Evolutionary conservation across 345 rosid species (phyloP).

Genomic region (Adansonia digitata): DNA sequence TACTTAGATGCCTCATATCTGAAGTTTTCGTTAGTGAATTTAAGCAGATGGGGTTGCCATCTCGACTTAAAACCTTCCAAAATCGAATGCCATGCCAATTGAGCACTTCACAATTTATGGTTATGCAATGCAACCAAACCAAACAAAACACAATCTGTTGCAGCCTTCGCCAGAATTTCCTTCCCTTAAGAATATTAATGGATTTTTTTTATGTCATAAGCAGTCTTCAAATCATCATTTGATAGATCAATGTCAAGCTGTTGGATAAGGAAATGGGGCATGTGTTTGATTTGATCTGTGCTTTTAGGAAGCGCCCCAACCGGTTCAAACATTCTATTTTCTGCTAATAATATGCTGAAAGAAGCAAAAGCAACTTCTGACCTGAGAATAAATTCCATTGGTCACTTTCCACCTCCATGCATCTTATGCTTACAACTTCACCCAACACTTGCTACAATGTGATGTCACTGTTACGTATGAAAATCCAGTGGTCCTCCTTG

Average conservation of each 20-base stretch:
- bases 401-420: conserved; percentile 8
- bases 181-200: no score
- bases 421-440: conserved; percentile 1
- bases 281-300: no score
- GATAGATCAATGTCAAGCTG: no score
- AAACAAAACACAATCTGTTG: neutral
- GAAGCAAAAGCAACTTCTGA: neutral
- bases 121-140: neutral
- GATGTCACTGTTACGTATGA: neutral
- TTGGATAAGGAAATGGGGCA: no score
- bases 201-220: no score
- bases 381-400: conserved; percentile 3
- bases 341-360: neutral
- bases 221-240: no score
- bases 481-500: neutral
- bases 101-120: neutral
- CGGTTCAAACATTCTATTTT: no score
- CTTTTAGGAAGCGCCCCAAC: no score
- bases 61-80: neutral
- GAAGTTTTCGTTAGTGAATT: no score
- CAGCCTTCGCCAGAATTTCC: neutral
- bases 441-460: conserved; percentile 8
- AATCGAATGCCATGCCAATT: neutral
- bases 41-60: neutral
- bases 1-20: no score